Evolutionary conservation across 805 yeast species (phyloP).

Genomic region (Yamadazyma philogaea): DNA sequence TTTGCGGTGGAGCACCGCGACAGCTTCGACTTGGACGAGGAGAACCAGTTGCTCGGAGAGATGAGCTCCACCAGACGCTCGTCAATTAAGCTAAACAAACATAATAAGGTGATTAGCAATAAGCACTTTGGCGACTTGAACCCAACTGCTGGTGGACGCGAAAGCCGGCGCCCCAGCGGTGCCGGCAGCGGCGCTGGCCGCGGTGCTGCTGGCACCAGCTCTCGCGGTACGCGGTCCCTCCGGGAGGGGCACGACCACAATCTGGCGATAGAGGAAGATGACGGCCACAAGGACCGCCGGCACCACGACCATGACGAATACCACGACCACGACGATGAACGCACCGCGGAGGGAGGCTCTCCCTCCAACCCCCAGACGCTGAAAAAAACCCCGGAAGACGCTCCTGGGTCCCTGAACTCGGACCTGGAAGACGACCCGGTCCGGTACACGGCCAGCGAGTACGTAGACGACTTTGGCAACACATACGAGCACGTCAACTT

Average conservation of each 20-base stretch:
- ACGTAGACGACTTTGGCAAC: conserved; percentile 33
- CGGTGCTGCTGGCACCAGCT: neutral
- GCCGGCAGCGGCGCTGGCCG: conserved; percentile 11
- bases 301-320: neutral
- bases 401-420: conserved; percentile 7
- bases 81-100: conserved; percentile 8
- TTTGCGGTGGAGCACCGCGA: neutral
- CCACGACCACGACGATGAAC: neutral
- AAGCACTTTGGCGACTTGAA: conserved; percentile 14
- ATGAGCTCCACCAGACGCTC: conserved; percentile 3
- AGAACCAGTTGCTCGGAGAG: conserved; percentile 6
- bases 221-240: too few species aligned
- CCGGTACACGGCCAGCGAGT: conserved; percentile 13
- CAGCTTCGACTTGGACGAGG: conserved; percentile 9
- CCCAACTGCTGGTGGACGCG: conserved; percentile 1
- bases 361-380: too few species aligned
- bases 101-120: conserved; percentile 14
- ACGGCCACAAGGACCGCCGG: too few species aligned
- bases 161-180: neutral
- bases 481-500: conserved; percentile 36
- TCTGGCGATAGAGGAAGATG: too few species aligned
- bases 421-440: conserved; percentile 18
- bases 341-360: too few species aligned
- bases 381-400: neutral
- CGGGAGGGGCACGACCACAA: too few species aligned